Conservation (phyloP, 2,329 filamentous ascomycete species). For the Venturia aucupariae region DNA sequence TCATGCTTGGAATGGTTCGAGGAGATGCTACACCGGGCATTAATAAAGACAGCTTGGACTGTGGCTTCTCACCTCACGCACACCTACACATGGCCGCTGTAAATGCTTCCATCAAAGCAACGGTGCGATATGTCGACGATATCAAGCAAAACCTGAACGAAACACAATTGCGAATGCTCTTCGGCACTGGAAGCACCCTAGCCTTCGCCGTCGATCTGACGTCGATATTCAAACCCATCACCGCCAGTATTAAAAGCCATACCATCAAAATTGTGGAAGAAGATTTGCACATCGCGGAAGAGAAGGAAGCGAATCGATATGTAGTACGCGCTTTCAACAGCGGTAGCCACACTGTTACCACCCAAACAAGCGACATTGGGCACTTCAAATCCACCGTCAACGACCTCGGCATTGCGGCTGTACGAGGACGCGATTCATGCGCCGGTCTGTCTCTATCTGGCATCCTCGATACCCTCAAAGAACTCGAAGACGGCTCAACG, state of each 20-base stretch:
- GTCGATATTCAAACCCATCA: background rate
- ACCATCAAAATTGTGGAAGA: background rate
- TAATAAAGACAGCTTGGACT: slow-evolving; percentile 9
- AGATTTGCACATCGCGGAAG: background rate
- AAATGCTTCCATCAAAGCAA: slow-evolving; percentile 2
- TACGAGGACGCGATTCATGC: background rate
- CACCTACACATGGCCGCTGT: background rate
- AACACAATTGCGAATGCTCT: background rate
- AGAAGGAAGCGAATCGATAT: background rate
- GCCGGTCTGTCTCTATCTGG: background rate
- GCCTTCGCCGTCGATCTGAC: slow-evolving; percentile 1
- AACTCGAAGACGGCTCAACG: background rate
- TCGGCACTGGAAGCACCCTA: background rate
- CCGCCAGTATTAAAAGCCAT: background rate
- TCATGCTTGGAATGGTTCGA: background rate
- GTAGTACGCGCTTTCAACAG: background rate
- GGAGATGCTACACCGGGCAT: background rate
- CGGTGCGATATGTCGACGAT: background rate
- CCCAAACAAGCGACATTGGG: background rate
- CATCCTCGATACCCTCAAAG: background rate
- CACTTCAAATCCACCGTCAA: slow-evolving; percentile 1
- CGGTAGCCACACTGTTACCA: background rate
- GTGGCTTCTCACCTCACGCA: slow-evolving; percentile 1
- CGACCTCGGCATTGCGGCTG: background rate
- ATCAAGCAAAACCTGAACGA: slow-evolving; percentile 1